A percentile compares a stretch with the other conserved stretches of the same genome.
Conservation (phyloP, 495 filamentous ascomycete genomes). For the Penicillium lividum region DNA sequence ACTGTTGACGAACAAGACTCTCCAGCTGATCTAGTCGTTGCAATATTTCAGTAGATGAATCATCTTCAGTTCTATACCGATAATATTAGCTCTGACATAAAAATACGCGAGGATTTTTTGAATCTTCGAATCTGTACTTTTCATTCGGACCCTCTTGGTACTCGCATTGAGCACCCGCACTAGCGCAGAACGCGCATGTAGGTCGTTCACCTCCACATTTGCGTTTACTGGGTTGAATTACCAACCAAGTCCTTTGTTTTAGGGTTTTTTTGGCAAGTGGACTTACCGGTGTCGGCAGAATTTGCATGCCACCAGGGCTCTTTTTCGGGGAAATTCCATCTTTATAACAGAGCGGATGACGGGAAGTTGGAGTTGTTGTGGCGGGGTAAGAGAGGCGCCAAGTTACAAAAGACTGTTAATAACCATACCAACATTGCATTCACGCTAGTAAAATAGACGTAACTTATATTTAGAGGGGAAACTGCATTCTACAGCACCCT, state of each 20-base stretch:
- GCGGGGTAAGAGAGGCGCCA: background rate
- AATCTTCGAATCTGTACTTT: slow-evolving; percentile 10
- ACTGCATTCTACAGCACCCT: background rate
- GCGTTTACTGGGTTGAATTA: slow-evolving; percentile 15
- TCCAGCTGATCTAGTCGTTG: slow-evolving; percentile 12
- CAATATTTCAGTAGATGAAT: slow-evolving; percentile 1
- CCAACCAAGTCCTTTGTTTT: background rate
- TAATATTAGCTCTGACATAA: too few species aligned
- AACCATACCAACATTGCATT: background rate
- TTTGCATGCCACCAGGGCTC: slow-evolving; percentile 22
- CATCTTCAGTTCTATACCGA: background rate
- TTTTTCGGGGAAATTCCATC: slow-evolving; percentile 23
- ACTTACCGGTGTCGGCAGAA: slow-evolving; percentile 23
- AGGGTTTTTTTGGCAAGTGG: background rate
- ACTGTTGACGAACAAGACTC: slow-evolving; percentile 13
- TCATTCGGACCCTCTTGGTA: slow-evolving; percentile 23
- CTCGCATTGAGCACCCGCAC: slow-evolving; percentile 20
- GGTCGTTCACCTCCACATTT: slow-evolving; percentile 26
- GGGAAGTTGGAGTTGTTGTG: slow-evolving; percentile 5
- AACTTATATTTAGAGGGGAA: background rate
- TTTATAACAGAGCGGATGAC: background rate
- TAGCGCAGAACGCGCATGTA: slow-evolving; percentile 22
- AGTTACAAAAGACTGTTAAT: slow-evolving; percentile 2
- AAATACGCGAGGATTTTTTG: background rate
- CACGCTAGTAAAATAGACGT: background rate